Percentiles rank a stretch among this genome's conserved stretches.
These are phyloP conservation scores for Seiridium cupressi DNA, from an alignment of 2,329 filamentous ascomycete species.

Conservation along the genomic window DNA sequence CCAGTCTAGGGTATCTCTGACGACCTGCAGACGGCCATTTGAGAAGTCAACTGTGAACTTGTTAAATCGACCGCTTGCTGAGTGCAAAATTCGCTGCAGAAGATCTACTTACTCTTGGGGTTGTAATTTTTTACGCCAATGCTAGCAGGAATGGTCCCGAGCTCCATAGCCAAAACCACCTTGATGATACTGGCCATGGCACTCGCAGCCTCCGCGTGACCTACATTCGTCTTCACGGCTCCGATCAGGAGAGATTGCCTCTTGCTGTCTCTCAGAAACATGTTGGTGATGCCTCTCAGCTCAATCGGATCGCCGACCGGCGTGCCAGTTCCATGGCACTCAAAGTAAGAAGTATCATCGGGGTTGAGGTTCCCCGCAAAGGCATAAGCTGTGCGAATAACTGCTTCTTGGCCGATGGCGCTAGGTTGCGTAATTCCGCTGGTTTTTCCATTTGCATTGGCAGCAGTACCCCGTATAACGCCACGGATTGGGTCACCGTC, in stretches of 20 bases:
- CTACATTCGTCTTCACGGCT: slow-evolving; percentile 17
- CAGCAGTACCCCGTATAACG: slow-evolving; percentile 17
- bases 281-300: slow-evolving; percentile 20
- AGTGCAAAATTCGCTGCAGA: not conserved
- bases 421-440: slow-evolving; percentile 19
- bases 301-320: slow-evolving; percentile 38
- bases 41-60: not conserved
- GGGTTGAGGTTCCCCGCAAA: slow-evolving; percentile 14
- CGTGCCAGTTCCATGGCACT: slow-evolving; percentile 35
- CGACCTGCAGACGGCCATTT: not conserved
- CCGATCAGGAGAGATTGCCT: slow-evolving; percentile 16
- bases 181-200: slow-evolving; percentile 21
- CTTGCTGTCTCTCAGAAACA: slow-evolving; percentile 5
- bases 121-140: slow-evolving; percentile 12
- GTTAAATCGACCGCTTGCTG: not conserved
- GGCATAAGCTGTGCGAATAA: slow-evolving; percentile 20
- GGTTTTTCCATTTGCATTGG: slow-evolving; percentile 21
- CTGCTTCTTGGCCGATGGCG: slow-evolving; percentile 15
- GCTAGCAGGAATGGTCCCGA: slow-evolving; percentile 24
- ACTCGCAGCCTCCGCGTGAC: slow-evolving; percentile 24
- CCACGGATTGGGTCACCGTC: slow-evolving; percentile 15
- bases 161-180: slow-evolving; percentile 20
- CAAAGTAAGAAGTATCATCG: slow-evolving; percentile 14
- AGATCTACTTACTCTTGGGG: slow-evolving; percentile 9
- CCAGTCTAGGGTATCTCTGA: not conserved